A percentile compares a stretch with the other conserved stretches of the same genome.
These are phyloP conservation scores for Sporothrix luriei DNA, from an alignment of 2,329 filamentous ascomycete genomes.

Conservation along the genomic window DNA sequence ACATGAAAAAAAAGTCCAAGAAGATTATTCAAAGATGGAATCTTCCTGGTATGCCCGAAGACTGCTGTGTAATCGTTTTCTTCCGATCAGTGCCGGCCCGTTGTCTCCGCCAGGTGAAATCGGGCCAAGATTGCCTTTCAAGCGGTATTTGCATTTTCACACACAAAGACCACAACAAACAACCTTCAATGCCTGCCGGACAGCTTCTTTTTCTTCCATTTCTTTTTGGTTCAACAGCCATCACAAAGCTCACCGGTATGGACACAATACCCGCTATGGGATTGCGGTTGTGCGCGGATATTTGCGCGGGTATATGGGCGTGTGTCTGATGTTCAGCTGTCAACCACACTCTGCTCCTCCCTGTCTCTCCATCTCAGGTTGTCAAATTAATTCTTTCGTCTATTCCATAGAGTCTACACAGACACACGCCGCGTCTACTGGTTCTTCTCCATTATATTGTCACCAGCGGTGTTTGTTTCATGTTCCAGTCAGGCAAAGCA, in stretches of 20 bases:
- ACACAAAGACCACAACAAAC: background rate
- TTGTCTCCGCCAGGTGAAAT: conserved; percentile 12
- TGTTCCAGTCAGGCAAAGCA: background rate
- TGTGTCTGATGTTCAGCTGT: conserved; percentile 16
- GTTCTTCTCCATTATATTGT: too few species aligned
- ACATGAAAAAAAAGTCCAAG: too few species aligned
- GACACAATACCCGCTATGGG: background rate
- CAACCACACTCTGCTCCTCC: background rate
- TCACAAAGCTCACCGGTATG: conserved; percentile 1
- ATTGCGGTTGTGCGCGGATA: background rate
- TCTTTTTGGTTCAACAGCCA: background rate
- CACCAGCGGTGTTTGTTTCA: background rate
- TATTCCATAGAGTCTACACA: background rate
- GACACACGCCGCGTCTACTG: background rate
- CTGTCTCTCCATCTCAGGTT: background rate
- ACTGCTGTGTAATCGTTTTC: background rate
- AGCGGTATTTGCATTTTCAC: background rate
- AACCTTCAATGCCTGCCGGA: background rate
- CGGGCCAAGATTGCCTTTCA: background rate
- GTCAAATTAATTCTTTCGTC: background rate
- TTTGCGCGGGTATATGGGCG: conserved; percentile 11
- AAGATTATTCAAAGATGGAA: rapidly evolving
- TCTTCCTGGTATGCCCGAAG: background rate
- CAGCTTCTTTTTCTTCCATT: background rate
- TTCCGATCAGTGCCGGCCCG: conserved; percentile 8